Percentiles rank a stretch among this genome's conserved stretches.
Conservation (phyloP, 192 early-diverging fungal genomes). For the Glomus cerebriforme region DNA sequence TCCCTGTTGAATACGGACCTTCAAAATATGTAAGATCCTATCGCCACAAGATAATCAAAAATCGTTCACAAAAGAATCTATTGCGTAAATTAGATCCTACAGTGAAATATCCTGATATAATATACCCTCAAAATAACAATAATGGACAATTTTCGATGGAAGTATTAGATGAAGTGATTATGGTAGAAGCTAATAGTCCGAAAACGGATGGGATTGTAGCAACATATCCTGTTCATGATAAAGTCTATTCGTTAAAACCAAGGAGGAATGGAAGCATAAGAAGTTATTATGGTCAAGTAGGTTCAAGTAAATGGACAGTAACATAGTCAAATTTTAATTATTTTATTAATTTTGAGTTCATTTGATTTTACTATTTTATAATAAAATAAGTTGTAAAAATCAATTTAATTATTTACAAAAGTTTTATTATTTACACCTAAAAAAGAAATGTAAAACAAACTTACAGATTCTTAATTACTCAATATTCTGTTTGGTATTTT, state of each 20-base stretch:
- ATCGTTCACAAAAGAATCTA: neutral
- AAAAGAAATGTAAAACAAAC: too few species aligned
- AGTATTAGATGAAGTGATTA: neutral
- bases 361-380: neutral
- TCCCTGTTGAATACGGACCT: conserved; percentile 6
- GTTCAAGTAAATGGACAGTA: neutral
- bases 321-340: neutral
- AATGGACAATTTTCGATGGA: neutral
- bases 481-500: too few species aligned
- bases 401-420: neutral
- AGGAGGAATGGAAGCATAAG: neutral
- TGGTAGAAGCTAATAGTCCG: neutral
- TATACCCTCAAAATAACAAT: neutral
- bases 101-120: neutral
- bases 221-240: neutral
- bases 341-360: neutral
- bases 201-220: neutral
- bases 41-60: neutral
- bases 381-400: neutral
- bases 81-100: neutral
- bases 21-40: conserved; percentile 12
- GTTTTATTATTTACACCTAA: too few species aligned
- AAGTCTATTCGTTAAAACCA: neutral
- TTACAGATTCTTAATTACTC: too few species aligned
- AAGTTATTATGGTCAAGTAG: neutral